Evolutionary conservation across 1,139 yeast genomes (phyloP).

Genomic region (Nakaseomyces kungkrabaensis): DNA sequence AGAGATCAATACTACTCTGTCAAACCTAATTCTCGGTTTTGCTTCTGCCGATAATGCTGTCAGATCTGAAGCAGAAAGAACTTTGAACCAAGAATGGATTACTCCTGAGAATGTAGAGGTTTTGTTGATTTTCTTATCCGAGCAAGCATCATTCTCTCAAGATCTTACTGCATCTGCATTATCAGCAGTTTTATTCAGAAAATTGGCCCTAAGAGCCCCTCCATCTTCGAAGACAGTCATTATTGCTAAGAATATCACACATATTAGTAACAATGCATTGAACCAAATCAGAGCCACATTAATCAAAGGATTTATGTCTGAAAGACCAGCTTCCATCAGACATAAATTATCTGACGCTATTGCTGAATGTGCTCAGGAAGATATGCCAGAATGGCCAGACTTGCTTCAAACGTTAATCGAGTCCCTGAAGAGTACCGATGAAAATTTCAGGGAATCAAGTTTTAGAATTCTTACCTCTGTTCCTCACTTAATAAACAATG

Average conservation of each 20-base stretch:
- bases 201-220: conserved; percentile 65
- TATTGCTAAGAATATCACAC: conserved; percentile 70
- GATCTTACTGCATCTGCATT: conserved; percentile 35
- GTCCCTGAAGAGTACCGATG: conserved; percentile 52
- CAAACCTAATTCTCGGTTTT: conserved; percentile 54
- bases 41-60: conserved; percentile 66
- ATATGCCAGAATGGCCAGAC: conserved; percentile 61
- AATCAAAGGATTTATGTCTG: conserved; percentile 61
- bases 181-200: conserved; percentile 75
- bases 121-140: conserved; percentile 69
- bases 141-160: conserved; percentile 47
- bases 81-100: conserved; percentile 69
- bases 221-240: conserved; percentile 41
- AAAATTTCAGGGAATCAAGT: conserved; percentile 80
- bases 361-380: conserved; percentile 77
- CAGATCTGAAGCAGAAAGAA: conserved; percentile 70
- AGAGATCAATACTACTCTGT: conserved; percentile 48
- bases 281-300: conserved; percentile 55
- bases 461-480: conserved; percentile 80
- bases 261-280: conserved; percentile 48
- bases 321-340: conserved; percentile 58
- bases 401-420: conserved; percentile 65
- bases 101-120: conserved; percentile 52
- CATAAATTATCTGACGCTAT: conserved; percentile 92
- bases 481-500: conserved; percentile 64